Percentiles rank a stretch among this genome's conserved stretches.
phyloP scores from a whole-genome alignment of 768 basidiomycete genomes.

The Austroboletus festivus region DNA sequence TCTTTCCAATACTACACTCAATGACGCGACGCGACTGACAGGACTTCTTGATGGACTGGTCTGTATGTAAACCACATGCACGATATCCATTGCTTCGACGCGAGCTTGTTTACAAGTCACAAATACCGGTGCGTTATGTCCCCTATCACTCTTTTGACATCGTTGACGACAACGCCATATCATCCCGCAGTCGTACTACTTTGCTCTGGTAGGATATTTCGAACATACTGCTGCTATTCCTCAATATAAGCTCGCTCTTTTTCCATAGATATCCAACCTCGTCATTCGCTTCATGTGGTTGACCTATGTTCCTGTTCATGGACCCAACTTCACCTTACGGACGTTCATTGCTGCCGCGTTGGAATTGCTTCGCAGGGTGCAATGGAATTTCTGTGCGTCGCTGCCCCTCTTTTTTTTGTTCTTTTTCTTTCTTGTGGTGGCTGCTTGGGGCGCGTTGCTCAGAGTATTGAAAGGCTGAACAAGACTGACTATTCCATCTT shows the following conservation, averaged over 20 bases:
- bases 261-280: conserved; percentile 62
- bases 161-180: not conserved
- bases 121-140: conserved; percentile 47
- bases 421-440: not conserved
- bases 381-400: conserved; percentile 87
- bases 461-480: too few relatives aligned
- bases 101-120: conserved; percentile 70
- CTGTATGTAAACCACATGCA: conserved; percentile 57
- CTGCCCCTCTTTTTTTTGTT: not conserved
- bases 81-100: conserved; percentile 60
- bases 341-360: conserved; percentile 66
- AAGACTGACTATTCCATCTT: not conserved
- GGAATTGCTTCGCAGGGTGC: conserved; percentile 77
- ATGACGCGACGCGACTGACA: conserved; percentile 26
- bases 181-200: conserved; percentile 64
- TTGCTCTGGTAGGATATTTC: conserved; percentile 58
- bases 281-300: conserved; percentile 81
- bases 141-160: not conserved
- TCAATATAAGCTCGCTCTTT: too few relatives aligned
- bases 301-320: conserved; percentile 62
- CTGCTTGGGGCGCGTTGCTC: too few relatives aligned
- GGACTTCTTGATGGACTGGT: conserved; percentile 97
- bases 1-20: not conserved
- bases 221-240: too few relatives aligned
- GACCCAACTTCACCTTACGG: conserved; percentile 50